These are phyloP conservation scores for Pichia sp. DNA, from an alignment of 1,139 yeast species.

Conservation along the genomic window DNA sequence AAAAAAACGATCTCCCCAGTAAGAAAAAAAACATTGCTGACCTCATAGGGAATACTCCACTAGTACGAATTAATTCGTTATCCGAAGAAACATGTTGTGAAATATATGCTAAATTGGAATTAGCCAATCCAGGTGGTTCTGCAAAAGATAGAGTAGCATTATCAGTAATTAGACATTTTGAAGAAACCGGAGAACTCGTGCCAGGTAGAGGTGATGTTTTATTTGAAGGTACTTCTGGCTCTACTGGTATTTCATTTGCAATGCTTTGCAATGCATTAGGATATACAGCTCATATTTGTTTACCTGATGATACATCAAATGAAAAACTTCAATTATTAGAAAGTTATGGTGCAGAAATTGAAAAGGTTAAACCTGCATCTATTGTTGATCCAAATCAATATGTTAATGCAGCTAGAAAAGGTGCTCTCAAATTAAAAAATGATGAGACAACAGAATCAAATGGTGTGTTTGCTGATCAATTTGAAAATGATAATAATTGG, in stretches of 20 bases:
- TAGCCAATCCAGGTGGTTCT: slow-evolving; percentile 89
- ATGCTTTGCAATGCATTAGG: slow-evolving; percentile 84
- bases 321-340: slow-evolving; percentile 71
- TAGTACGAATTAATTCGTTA: slow-evolving; percentile 73
- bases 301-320: slow-evolving; percentile 90
- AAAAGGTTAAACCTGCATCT: slow-evolving; percentile 88
- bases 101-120: slow-evolving; percentile 80
- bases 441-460: slow-evolving; percentile 34
- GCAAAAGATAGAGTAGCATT: slow-evolving; percentile 94
- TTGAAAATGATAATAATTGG: slow-evolving; percentile 93
- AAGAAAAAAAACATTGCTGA: slow-evolving; percentile 35
- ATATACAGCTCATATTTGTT: slow-evolving; percentile 80
- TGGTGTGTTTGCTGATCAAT: slow-evolving; percentile 92
- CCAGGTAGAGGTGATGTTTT: slow-evolving; percentile 62
- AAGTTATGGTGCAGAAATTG: slow-evolving; percentile 78
- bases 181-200: slow-evolving; percentile 46
- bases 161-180: slow-evolving; percentile 71
- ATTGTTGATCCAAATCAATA: slow-evolving; percentile 92
- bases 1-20: slow-evolving; percentile 1
- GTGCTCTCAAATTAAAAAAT: slow-evolving; percentile 50
- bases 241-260: slow-evolving; percentile 93
- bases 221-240: slow-evolving; percentile 93
- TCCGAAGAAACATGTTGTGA: slow-evolving; percentile 72
- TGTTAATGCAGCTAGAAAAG: slow-evolving; percentile 75
- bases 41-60: slow-evolving; percentile 85